Conservation (phyloP, 352 stramenopile genomes). For the Aphanomyces invadans region DNA sequence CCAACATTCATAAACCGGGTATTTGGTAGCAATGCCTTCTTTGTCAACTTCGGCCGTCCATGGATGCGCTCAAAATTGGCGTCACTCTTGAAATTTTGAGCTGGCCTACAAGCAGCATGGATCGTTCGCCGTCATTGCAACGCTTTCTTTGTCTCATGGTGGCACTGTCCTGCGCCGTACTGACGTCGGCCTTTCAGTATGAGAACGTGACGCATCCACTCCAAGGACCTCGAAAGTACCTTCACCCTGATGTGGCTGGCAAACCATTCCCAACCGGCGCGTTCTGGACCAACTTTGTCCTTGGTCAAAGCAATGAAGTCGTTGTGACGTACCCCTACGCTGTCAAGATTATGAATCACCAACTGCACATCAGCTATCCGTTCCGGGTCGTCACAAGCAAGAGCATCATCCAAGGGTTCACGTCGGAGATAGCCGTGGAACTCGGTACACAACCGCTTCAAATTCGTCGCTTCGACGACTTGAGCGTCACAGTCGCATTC, state of each 20-base stretch:
- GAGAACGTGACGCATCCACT: constrained; percentile 14
- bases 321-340: constrained; percentile 68
- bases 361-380: constrained; percentile 65
- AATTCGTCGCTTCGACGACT: constrained; percentile 57
- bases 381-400: constrained; percentile 63
- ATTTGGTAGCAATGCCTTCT: too few relatives aligned
- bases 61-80: too few relatives aligned
- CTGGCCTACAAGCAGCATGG: too few relatives aligned
- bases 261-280: constrained; percentile 61
- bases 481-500: constrained; percentile 62
- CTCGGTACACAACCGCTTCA: constrained; percentile 30
- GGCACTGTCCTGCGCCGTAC: neutral
- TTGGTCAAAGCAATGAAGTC: constrained; percentile 45
- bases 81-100: too few relatives aligned
- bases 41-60: too few relatives aligned
- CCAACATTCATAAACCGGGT: too few relatives aligned
- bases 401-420: constrained; percentile 61
- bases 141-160: neutral
- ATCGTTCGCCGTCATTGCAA: too few relatives aligned
- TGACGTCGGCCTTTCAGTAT: neutral
- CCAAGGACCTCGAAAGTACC: neutral
- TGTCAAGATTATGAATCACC: constrained; percentile 42
- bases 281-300: constrained; percentile 78
- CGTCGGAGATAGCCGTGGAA: constrained; percentile 52
- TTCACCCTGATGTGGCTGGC: neutral